phyloP scores from a whole-genome alignment of 345 rosid species.

The Ceriops tagal region DNA sequence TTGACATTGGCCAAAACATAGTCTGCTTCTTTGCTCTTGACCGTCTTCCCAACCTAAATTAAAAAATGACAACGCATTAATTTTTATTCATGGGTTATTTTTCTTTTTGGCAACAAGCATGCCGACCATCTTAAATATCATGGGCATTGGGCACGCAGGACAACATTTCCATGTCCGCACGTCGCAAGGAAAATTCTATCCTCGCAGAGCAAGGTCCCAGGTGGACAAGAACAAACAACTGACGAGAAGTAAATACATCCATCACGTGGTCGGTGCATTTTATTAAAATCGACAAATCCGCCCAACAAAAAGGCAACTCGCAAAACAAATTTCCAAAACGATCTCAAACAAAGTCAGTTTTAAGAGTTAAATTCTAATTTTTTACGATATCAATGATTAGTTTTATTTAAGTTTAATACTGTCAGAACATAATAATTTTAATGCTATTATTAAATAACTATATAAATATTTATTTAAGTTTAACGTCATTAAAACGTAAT shows the following conservation, averaged over 20 bases:
- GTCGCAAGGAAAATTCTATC: no score
- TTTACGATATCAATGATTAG: not conserved
- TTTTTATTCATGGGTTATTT: not conserved
- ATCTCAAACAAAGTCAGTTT: not conserved
- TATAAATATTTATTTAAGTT: not conserved
- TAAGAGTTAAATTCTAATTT: not conserved
- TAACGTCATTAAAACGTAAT: not conserved
- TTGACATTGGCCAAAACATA: conserved; percentile 47
- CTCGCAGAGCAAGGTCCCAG: no score
- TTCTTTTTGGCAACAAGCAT: no score
- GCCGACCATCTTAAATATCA: no score
- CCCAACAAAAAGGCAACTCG: not conserved
- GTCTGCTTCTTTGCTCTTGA: conserved; percentile 62
- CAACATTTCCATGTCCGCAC: no score
- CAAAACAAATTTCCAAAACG: not conserved
- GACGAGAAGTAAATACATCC: no score
- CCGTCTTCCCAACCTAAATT: conserved; percentile 61
- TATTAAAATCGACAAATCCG: not conserved
- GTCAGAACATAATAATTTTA: not conserved
- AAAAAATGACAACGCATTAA: not conserved
- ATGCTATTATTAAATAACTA: no score
- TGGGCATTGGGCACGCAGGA: no score
- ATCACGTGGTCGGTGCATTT: no score
- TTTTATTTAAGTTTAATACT: not conserved
- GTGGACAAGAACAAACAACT: no score